Base-by-base conservation (phyloP, 1,284 basidiomycete species). In the Pseudozyma tsukubaensis region DNA sequence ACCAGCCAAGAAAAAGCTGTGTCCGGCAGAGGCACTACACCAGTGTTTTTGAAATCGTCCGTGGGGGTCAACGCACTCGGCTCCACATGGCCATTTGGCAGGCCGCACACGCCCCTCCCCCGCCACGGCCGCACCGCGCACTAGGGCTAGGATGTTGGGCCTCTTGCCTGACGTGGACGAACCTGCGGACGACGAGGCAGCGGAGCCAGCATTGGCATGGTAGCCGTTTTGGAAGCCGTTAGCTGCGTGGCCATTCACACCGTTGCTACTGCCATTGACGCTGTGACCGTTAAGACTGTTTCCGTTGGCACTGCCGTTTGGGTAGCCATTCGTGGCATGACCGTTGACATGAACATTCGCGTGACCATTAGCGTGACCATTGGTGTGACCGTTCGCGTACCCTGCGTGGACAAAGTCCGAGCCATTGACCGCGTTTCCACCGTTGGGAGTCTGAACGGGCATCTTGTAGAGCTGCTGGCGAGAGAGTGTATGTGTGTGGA, bases 361-460 rank as follows among this genome's bases (percentile, higher is more conserved):
- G 9, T 29, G 37, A 10, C 24, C 21, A 14, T 39, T 18, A 11
- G 50, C 44, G 24, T 49, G 47, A 9, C 37, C 37, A 39, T 39
- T 39, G 16, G 37, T 10, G 24, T 32, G 18, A 32, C 45, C 47
- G 32, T 49, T 49, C 32, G 47, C n/a, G 34, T 50, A 52, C 42
- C 36, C 50, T n/a, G 21, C 36, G 16, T 59, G 57, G 8, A 49
- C 57, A 51, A 59, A 47, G 50, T 59, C 50, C 35, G 50, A 19
- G 34, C 50, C 40, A 29, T 47, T 52, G 49, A 48, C 37, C 16
- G 42, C 43, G n/a, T 18, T 16, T 13, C 32, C 42, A n/a, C 48
- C 52, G 40, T 50, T 55, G 32, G 40, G 29, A n/a, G 43, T 50
- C 19, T 62, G 60, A 9, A 62, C 60, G 14, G 60, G 60, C 60